Conservation (phyloP, 2,329 filamentous ascomycete genomes). For the Aspergillus fijiensis region DNA sequence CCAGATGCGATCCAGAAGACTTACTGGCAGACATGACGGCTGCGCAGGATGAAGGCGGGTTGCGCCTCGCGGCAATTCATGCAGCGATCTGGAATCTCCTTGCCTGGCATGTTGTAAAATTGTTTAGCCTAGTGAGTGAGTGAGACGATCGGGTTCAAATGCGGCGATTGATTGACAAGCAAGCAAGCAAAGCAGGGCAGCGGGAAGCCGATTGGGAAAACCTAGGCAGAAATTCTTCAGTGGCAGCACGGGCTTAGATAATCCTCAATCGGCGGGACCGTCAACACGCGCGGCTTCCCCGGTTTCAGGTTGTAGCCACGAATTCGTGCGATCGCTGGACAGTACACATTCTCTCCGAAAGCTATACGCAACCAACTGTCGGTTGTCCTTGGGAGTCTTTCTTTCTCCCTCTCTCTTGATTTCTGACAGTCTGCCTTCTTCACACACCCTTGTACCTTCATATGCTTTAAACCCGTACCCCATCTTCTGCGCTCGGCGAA, state of each 20-base stretch:
- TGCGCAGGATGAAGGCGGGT: constrained; percentile 56
- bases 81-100: constrained; percentile 45
- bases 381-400: constrained; percentile 1
- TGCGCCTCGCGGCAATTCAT: constrained; percentile 56
- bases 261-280: constrained; percentile 20
- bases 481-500: constrained; percentile 17
- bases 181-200: neutral
- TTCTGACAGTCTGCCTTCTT: neutral
- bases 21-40: constrained; percentile 61
- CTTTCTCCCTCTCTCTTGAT: neutral
- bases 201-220: constrained; percentile 4
- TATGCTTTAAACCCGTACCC: constrained; percentile 21
- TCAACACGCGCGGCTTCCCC: constrained; percentile 27
- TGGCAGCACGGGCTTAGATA: constrained; percentile 28
- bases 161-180: neutral
- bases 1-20: constrained; percentile 16
- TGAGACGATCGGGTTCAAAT: no score
- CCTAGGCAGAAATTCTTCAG: constrained; percentile 18
- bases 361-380: constrained; percentile 1
- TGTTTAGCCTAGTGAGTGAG: neutral
- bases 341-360: neutral
- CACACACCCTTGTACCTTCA: constrained; percentile 6
- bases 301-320: constrained; percentile 23
- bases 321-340: constrained; percentile 9
- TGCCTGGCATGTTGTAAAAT: constrained; percentile 31